These are phyloP conservation scores for Lasiosphaeriaceae sp. DNA, from an alignment of 495 filamentous ascomycete species.

Conservation along the genomic window DNA sequence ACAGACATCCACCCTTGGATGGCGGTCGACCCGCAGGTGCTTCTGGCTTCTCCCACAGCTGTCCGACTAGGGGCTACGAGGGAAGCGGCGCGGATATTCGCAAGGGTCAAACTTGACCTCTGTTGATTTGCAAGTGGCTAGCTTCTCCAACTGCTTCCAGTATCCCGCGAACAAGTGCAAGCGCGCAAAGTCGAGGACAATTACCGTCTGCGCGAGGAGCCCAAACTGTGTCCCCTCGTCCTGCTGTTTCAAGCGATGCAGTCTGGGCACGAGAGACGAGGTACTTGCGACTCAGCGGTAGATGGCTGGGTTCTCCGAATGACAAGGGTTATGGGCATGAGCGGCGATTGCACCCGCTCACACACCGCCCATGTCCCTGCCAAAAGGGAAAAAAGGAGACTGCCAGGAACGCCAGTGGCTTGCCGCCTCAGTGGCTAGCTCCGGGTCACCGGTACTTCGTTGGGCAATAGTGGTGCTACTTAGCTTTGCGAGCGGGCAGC, in stretches of 20 bases:
- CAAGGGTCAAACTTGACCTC: neutral
- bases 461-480: slow-evolving; percentile 37
- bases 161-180: neutral
- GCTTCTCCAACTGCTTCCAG: neutral
- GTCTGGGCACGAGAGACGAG: neutral
- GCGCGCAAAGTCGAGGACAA: no score
- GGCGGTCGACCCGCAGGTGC: neutral
- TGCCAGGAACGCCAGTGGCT: slow-evolving; percentile 7
- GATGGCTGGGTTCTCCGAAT: slow-evolving; percentile 25
- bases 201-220: neutral
- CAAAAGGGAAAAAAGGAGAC: slow-evolving; percentile 12
- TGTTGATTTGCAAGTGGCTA: neutral
- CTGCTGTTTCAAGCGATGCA: slow-evolving; percentile 20
- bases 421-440: slow-evolving; percentile 36
- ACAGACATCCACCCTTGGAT: neutral
- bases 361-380: slow-evolving; percentile 32
- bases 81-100: neutral
- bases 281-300: slow-evolving; percentile 12
- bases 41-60: neutral
- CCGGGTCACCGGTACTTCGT: slow-evolving; percentile 42
- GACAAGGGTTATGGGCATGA: slow-evolving; percentile 10
- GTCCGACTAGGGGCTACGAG: neutral
- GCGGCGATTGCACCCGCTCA: slow-evolving; percentile 11
- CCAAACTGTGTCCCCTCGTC: neutral
- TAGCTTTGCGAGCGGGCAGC: slow-evolving; percentile 20